Base-by-base conservation (phyloP, 2,329 filamentous ascomycete genomes). In the Aureobasidium pullulans region DNA sequence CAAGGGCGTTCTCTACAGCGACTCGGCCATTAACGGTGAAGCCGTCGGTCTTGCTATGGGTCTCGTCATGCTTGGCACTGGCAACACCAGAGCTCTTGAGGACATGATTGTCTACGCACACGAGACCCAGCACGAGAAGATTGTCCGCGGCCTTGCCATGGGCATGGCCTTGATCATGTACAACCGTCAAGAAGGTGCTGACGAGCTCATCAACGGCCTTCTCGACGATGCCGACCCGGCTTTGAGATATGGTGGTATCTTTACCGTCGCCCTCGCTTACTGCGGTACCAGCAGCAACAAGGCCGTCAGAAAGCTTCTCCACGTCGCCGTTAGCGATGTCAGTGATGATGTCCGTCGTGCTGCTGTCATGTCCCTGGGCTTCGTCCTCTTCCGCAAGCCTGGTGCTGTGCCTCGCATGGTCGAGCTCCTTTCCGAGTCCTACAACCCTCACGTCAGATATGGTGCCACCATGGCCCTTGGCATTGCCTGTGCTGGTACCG, bases 151-250 rank as follows among this genome's bases (percentile, higher is more conserved):
- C 71, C 84, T 96, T 61, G 93, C 94, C 34, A 84, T 99, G 65
- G 94, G 94, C 61, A 97, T 99, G 90, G 91, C 94, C 10, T 80
- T 99, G 61, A 96, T 99, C 77, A 97, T 97, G 93, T 99, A 94
- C 68, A 91, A 88, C 49, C 88, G 91, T 62, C 92, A 97, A 75
- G 94, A 99, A 74, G 88, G 88, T 64, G 94, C 94, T 11, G 94
- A 99, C 73, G 89, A 94, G 69, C 83, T 97, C 67, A 95, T 99
- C 65, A 93, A 96, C 70, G 91, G 90, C 49, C 85, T 99, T 1
- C 82, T 99, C 37, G 91, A 90, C 64, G 94, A 99, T 67, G 89
- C 94, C 1, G 93, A 99, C 71, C 90, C 94, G 66, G 93, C 90
- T 7, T 81, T 99, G 62, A 86, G 94, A 65, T 99, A 99, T 67